phyloP scores from a whole-genome alignment of 768 basidiomycete species.

The Mycena pura region DNA sequence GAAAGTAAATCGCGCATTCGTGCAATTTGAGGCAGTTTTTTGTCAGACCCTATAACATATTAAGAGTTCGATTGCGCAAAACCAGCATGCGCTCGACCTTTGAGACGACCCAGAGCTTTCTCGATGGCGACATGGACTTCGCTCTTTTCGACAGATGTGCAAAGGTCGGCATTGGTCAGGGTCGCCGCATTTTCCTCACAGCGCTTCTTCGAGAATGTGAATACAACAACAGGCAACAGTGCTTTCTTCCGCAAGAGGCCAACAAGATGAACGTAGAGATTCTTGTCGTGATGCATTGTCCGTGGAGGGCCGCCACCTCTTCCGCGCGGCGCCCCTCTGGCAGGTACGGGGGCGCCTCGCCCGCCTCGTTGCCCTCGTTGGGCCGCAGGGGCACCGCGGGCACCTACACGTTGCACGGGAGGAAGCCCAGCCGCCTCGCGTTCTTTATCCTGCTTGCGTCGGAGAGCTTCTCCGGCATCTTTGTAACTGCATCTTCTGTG shows the following conservation, averaged over 20 bases:
- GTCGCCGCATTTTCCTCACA: conserved; percentile 97
- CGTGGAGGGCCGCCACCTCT: conserved; percentile 53
- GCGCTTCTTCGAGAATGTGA: conserved; percentile 95
- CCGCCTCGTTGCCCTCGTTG: conserved; percentile 77
- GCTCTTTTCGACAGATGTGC: conserved; percentile 90
- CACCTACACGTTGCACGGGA: conserved; percentile 85
- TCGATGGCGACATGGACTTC: conserved; percentile 96
- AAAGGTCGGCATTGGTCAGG: conserved; percentile 87
- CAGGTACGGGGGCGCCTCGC: conserved; percentile 65
- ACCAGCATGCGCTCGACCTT: conserved; percentile 60
- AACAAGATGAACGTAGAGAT: conserved; percentile 92
- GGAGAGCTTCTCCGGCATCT: conserved; percentile 85
- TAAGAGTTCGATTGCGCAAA: background rate
- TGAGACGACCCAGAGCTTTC: conserved; percentile 87
- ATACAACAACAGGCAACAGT: conserved; percentile 93
- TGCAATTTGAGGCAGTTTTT: conserved; percentile 89
- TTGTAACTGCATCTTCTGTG: conserved; percentile 67
- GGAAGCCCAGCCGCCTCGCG: conserved; percentile 92
- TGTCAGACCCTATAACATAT: conserved; percentile 75
- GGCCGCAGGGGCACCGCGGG: conserved; percentile 67
- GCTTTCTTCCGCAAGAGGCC: conserved; percentile 84
- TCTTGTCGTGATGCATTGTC: conserved; percentile 82
- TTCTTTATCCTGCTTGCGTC: conserved; percentile 97
- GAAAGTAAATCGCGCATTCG: conserved; percentile 89
- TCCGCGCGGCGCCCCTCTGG: conserved; percentile 61